Evolutionary conservation across 768 basidiomycete genomes (phyloP), one percentile per base, ranked within the genome.

Genomic region (Panaeolus papilionaceus): DNA sequence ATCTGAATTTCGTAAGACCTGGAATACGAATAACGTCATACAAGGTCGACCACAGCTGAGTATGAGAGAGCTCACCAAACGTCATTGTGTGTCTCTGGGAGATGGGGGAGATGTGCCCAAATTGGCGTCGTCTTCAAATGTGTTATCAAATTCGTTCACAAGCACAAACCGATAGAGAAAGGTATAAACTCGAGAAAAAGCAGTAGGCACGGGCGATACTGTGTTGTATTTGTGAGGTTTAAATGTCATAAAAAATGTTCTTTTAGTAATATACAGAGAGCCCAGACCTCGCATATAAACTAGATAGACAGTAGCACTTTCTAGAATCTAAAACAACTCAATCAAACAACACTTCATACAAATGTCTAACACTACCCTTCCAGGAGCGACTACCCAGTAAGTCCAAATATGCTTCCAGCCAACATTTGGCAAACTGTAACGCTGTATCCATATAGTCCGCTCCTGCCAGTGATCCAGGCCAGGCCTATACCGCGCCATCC

Each of bases 361-460:
- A 20, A 51, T 51, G 47, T 51, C 47, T 51, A 26, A 12, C 20
- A 51, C n/a, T 20, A 26, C 20, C 20, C 12, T 12, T 9, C 47
- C 47, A 7, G 47, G 47, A 9, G 47, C 18, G 47, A 51, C 47
- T 51, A 51, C 47, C 47, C 47, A 26, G 47, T 51, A 18, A 51
- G 47, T 26, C 20, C 2, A 23, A 20, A 23, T 9, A 4, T 23
- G 1, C 33, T 33, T 33, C 33, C 33, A 33, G 33, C 18, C 6
- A 23, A 26, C 47, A 51, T 23, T 18, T 4, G 10, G 10, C 23
- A 1, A 6, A 51, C 42, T 44, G 11, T 16, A 12, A 16, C 42
- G 1, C 14, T 16, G 3, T 14, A 16, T 44, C 42, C 4, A 6
- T 18, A n/a, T 16, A 47, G 45, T 14, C 45, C 18, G 23, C 47